Conservation (phyloP, 1,284 basidiomycete genomes). For the Athelia psychrophila region DNA sequence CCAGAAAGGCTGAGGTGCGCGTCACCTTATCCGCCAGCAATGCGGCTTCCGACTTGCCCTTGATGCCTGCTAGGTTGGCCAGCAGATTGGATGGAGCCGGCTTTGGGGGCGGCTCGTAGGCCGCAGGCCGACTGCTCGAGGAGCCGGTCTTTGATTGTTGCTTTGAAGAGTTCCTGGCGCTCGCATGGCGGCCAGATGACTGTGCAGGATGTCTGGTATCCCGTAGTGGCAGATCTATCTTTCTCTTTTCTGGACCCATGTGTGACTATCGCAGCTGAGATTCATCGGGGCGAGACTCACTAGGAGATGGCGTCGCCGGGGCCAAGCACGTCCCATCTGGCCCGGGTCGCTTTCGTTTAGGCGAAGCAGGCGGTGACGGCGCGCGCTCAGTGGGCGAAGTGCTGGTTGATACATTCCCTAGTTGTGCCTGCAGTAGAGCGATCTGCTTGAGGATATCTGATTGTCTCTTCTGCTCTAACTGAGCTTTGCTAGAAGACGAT, state of each 20-base stretch:
- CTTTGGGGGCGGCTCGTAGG: conserved; percentile 13
- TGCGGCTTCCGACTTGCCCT: conserved; percentile 17
- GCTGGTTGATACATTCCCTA: conserved; percentile 30
- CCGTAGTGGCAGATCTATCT: conserved; percentile 15
- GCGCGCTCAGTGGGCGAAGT: conserved; percentile 6
- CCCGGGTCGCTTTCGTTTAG: conserved; percentile 47
- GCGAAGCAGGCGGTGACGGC: conserved; percentile 30
- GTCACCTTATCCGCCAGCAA: conserved; percentile 15
- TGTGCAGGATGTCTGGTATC: background rate
- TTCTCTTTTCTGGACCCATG: conserved; percentile 47
- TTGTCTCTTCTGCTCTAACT: conserved; percentile 27
- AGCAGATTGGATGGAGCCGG: conserved; percentile 47
- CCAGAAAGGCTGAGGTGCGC: conserved; percentile 44
- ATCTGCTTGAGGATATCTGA: conserved; percentile 41
- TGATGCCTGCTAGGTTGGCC: conserved; percentile 40
- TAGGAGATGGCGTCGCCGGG: conserved; percentile 68
- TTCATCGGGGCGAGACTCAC: too few relatives aligned
- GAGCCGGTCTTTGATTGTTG: background rate
- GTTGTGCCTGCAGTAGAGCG: conserved; percentile 37
- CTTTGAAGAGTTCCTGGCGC: background rate
- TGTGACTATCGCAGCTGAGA: conserved; percentile 34
- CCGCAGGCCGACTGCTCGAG: background rate
- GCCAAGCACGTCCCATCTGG: conserved; percentile 39
- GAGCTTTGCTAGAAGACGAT: conserved; percentile 24
- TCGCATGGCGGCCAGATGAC: background rate